Conservation (phyloP, 2,329 filamentous ascomycete genomes). For the Nigrospora sphaerica region DNA sequence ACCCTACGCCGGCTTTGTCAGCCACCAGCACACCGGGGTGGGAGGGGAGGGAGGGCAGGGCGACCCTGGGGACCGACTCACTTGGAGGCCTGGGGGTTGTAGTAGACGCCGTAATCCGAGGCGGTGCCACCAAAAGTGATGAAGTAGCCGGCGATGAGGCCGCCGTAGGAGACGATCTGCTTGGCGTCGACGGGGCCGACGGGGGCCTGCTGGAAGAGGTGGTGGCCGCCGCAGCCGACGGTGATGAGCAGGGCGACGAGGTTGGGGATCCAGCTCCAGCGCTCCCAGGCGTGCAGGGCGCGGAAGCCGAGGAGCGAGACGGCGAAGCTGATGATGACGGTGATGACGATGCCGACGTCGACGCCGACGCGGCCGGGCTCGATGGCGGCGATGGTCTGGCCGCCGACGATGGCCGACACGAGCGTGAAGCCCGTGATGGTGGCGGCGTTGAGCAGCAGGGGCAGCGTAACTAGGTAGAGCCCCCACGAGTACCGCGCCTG, state of each 20-base stretch:
- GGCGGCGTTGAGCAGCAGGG: constrained; percentile 47
- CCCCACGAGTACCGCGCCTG: constrained; percentile 56
- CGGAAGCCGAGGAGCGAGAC: constrained; percentile 50
- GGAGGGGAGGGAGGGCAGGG: too few species aligned
- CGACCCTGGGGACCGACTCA: constrained; percentile 20
- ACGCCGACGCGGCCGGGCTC: constrained; percentile 35
- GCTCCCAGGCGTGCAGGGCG: constrained; percentile 45
- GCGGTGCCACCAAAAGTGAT: constrained; percentile 48
- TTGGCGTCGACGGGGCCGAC: constrained; percentile 10
- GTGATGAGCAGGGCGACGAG: constrained; percentile 43
- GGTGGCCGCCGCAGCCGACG: constrained; percentile 44
- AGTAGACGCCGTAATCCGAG: constrained; percentile 53
- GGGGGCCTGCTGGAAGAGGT: constrained; percentile 24
- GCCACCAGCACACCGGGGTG: too few species aligned
- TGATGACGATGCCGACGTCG: constrained; percentile 50
- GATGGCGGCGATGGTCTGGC: constrained; percentile 42
- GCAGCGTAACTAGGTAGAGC: constrained; percentile 44
- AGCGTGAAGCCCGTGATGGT: constrained; percentile 53
- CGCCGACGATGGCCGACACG: constrained; percentile 48
- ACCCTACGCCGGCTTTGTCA: constrained; percentile 12
- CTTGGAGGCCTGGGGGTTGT: constrained; percentile 35
- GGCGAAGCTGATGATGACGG: constrained; percentile 42
- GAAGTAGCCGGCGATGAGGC: constrained; percentile 43
- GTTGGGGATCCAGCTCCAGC: constrained; percentile 50
- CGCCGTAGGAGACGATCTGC: constrained; percentile 33